Evolutionary conservation across 495 filamentous ascomycete species (phyloP).

Genomic region (Hyaloscypha finlandica): DNA sequence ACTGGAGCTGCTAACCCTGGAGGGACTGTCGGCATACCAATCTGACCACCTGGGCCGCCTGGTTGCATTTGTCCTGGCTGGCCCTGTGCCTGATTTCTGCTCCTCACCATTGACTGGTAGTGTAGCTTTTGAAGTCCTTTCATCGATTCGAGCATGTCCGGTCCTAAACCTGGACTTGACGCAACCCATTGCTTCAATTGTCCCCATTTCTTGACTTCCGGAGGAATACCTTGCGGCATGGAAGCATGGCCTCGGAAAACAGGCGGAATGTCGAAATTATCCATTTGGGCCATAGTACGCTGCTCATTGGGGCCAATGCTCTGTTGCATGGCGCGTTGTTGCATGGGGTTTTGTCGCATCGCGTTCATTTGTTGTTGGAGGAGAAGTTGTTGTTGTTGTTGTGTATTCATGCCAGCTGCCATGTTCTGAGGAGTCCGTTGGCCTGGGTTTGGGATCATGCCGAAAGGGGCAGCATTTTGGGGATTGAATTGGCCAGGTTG

Average conservation of each 20-base stretch:
- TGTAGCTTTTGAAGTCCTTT: slow-evolving; percentile 56
- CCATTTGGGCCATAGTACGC: slow-evolving; percentile 26
- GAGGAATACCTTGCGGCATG: slow-evolving; percentile 50
- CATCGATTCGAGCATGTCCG: slow-evolving; percentile 47
- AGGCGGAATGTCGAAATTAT: slow-evolving; percentile 28
- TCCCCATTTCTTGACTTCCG: slow-evolving; percentile 68
- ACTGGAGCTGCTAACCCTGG: slow-evolving; percentile 34
- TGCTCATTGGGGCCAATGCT: slow-evolving; percentile 7
- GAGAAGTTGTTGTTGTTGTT: slow-evolving; percentile 39
- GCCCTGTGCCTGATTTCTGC: slow-evolving; percentile 26
- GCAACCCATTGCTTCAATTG: slow-evolving; percentile 66
- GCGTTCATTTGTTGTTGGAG: slow-evolving; percentile 39
- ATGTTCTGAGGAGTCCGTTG: slow-evolving; percentile 33
- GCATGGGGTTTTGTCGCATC: slow-evolving; percentile 29
- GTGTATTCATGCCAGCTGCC: slow-evolving; percentile 38
- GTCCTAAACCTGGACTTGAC: slow-evolving; percentile 46
- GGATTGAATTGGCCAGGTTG: slow-evolving; percentile 39
- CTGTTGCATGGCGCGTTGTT: slow-evolving; percentile 13
- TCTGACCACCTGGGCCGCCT: slow-evolving; percentile 40
- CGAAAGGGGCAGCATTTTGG: slow-evolving; percentile 34
- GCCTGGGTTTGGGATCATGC: slow-evolving; percentile 32
- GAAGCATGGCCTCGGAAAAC: slow-evolving; percentile 25
- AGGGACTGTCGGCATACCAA: slow-evolving; percentile 27
- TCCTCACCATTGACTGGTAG: slow-evolving; percentile 42
- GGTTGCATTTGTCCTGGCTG: slow-evolving; percentile 37